These are phyloP conservation scores for Globisporangium ultimum DNA, from an alignment of 352 stramenopile genomes.

Conservation along the genomic window DNA sequence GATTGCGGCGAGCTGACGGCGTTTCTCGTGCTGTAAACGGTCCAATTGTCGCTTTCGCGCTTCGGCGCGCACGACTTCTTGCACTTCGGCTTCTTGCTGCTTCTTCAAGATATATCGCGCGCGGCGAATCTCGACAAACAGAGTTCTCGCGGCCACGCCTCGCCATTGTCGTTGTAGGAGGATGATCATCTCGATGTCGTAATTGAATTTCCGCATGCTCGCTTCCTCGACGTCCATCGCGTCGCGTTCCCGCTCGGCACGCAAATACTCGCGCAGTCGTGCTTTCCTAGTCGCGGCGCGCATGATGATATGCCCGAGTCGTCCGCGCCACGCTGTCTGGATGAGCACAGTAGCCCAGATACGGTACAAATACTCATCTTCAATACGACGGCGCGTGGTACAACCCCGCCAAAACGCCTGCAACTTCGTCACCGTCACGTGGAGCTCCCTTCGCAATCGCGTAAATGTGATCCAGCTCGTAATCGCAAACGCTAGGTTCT, in stretches of 20 bases:
- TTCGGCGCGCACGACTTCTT: conserved; percentile 58
- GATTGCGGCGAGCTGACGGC: conserved; percentile 42
- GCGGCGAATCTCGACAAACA: conserved; percentile 59
- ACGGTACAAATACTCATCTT: conserved; percentile 58
- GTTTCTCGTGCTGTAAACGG: conserved; percentile 38
- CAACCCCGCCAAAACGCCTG: conserved; percentile 71
- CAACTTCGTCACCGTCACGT: conserved; percentile 31
- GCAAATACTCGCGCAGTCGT: conserved; percentile 64
- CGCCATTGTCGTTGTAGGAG: conserved; percentile 70
- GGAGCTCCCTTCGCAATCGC: conserved; percentile 23
- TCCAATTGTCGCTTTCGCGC: conserved; percentile 49
- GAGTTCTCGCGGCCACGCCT: conserved; percentile 55
- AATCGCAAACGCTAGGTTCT: conserved; percentile 43
- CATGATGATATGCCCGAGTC: conserved; percentile 50
- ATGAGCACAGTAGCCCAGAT: conserved; percentile 70
- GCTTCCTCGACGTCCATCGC: conserved; percentile 46
- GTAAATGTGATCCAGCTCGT: conserved; percentile 46
- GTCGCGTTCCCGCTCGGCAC: conserved; percentile 61
- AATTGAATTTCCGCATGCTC: conserved; percentile 38
- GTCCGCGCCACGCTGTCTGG: conserved; percentile 64
- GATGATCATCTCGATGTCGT: conserved; percentile 52
- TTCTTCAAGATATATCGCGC: conserved; percentile 55
- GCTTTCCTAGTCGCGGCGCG: conserved; percentile 47
- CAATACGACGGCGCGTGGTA: conserved; percentile 29
- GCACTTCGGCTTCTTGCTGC: conserved; percentile 61